Conservation (phyloP, 148 eudicot genomes). For the Rhododendron ovatum region DNA sequence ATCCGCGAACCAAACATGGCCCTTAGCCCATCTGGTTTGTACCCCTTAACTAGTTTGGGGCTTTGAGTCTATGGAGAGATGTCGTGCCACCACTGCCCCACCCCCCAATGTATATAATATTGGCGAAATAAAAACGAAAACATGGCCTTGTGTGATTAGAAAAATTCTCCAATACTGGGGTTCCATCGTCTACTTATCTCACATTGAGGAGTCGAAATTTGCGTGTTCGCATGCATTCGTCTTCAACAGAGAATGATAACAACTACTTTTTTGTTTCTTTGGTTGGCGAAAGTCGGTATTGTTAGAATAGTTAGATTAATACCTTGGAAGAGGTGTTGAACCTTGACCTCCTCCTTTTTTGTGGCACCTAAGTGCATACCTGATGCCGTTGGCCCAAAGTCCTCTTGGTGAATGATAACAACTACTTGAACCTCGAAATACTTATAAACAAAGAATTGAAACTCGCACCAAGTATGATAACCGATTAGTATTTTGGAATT, state of each 20-base stretch:
- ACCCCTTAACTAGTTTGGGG: too few relatives aligned
- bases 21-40: too few relatives aligned
- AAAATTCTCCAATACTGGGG: neutral
- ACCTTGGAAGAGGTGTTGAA: too few relatives aligned
- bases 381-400: too few relatives aligned
- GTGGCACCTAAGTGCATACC: too few relatives aligned
- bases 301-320: too few relatives aligned
- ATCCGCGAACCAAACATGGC: neutral
- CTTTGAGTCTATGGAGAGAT: too few relatives aligned
- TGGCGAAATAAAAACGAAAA: neutral
- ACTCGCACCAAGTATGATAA: neutral
- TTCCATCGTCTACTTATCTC: neutral
- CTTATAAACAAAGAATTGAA: neutral
- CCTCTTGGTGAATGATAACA: neutral
- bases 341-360: too few relatives aligned
- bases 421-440: neutral
- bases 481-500: neutral
- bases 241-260: neutral
- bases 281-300: too few relatives aligned
- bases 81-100: too few relatives aligned
- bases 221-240: neutral
- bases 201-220: neutral
- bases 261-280: neutral
- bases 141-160: neutral
- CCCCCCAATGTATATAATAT: too few relatives aligned